Conservation (phyloP, 805 yeast species). For the Wickerhamiella sorbophila region DNA sequence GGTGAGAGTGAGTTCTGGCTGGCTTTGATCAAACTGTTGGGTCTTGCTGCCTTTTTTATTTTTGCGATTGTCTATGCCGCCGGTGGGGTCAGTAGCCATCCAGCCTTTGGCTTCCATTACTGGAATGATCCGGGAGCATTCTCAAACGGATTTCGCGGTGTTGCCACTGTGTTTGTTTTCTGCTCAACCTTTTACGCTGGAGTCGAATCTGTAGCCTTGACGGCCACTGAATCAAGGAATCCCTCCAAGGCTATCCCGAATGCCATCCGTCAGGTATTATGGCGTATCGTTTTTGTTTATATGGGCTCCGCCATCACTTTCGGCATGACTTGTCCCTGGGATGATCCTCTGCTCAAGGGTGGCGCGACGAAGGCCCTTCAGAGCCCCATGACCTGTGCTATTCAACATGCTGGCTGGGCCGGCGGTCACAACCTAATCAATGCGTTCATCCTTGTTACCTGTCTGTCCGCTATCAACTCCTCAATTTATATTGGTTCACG, state of each 20-base stretch:
- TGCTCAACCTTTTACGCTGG: conserved; percentile 50
- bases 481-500: conserved; percentile 58
- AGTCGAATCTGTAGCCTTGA: conserved; percentile 44
- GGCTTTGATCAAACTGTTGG: conserved; percentile 41
- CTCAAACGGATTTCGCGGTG: conserved; percentile 33
- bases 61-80: conserved; percentile 43
- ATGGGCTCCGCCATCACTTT: conserved; percentile 44
- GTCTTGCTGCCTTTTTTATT: conserved; percentile 43
- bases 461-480: conserved; percentile 56
- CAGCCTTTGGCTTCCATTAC: conserved; percentile 43
- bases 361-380: conserved; percentile 34
- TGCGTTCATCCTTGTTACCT: conserved; percentile 47
- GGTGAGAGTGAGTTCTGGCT: conserved; percentile 54
- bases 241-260: conserved; percentile 46
- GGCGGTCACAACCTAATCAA: conserved; percentile 41
- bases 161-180: conserved; percentile 35
- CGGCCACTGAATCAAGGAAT: conserved; percentile 49
- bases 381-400: conserved; percentile 37
- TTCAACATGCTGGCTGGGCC: conserved; percentile 38
- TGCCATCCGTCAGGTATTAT: conserved; percentile 45
- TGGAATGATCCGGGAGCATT: conserved; percentile 43
- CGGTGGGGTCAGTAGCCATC: conserved; percentile 36
- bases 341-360: conserved; percentile 32
- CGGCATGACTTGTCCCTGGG: conserved; percentile 47
- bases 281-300: conserved; percentile 41